Evolutionary conservation across 352 stramenopile genomes (phyloP).

Genomic region (Phytophthora cryptogea): DNA sequence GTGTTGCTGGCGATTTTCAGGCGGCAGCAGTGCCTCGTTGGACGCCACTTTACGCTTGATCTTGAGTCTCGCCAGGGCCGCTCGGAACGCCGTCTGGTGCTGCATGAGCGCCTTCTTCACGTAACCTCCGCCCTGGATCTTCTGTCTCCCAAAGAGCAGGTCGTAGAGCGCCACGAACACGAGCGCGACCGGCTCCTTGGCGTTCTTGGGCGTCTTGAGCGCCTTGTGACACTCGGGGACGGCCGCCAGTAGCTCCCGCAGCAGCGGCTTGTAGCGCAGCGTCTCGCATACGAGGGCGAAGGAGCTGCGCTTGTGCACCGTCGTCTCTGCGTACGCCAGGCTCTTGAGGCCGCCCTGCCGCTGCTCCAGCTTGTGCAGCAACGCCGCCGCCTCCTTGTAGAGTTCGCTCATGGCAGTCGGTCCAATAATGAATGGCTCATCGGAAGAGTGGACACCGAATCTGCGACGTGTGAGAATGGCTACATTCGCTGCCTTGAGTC

Average conservation of each 20-base stretch:
- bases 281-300: slow-evolving; percentile 91
- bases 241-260: slow-evolving; percentile 66
- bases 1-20: slow-evolving; percentile 77
- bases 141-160: slow-evolving; percentile 81
- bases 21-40: slow-evolving; percentile 79
- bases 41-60: slow-evolving; percentile 78
- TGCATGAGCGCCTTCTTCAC: slow-evolving; percentile 88
- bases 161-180: slow-evolving; percentile 89
- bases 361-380: slow-evolving; percentile 80
- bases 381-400: slow-evolving; percentile 78
- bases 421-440: neutral
- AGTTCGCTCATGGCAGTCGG: slow-evolving; percentile 71
- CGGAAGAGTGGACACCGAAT: neutral
- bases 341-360: slow-evolving; percentile 85
- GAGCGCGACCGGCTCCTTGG: slow-evolving; percentile 51
- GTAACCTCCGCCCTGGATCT: slow-evolving; percentile 87
- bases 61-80: slow-evolving; percentile 81
- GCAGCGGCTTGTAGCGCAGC: slow-evolving; percentile 84
- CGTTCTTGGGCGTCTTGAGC: slow-evolving; percentile 60
- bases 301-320: slow-evolving; percentile 87
- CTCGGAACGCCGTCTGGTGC: slow-evolving; percentile 73
- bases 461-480: slow-evolving; percentile 28
- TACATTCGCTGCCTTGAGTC: neutral
- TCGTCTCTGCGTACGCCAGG: slow-evolving; percentile 79
- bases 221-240: slow-evolving; percentile 73